Base-by-base conservation (phyloP, 2,329 filamentous ascomycete genomes). In the Cladosporium sphaerospermum region DNA sequence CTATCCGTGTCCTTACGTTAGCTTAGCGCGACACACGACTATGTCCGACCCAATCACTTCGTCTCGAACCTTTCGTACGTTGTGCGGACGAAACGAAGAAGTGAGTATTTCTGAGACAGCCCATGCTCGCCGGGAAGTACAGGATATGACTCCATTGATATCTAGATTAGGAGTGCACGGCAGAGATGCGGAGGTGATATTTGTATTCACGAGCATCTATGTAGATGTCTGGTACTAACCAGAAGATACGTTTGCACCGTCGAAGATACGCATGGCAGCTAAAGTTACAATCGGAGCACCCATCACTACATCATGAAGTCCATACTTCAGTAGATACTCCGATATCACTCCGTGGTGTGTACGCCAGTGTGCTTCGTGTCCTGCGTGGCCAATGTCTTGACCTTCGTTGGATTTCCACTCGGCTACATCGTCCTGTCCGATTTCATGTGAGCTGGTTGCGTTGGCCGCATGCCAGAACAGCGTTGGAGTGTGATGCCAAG, bases 271-370 rank as follows among this genome's bases (percentile, higher is more conserved):
- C 59, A 75, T 70, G 8, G 82, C 69, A 2, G 79, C 79, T 54
- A 78, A 60, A 39, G 73, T 77, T 0, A 81, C 72, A 4, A 79
- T 69, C 1, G 78, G 78, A 62, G 81, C 78, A 3, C 75, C 75
- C 80, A 83, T 82, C 45, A 81, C 74, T 33, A 73, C 70, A 64
- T 83, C 80, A 52, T 83, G 80, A 13, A 81, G 62, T 0, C 80
- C 80, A 57, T 76, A 75, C 62, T 78, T 79, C 4, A 79, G 54
- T 6, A 83, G 77, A 47, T 81, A 72, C 59, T 81, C 74, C 49
- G 75, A 67, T n/a, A 83, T 69, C 0, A 76, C 52, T 1, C 80
- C 80, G 32, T 70, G 70, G 9, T 64, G 55, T 0, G 75, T 77
- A 43, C 58, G 62, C 70, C 75, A 75, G 48, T 78, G 74, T 45